These are phyloP conservation scores for Trypanosoma platydactyli DNA, from an alignment of 208 protist species.

Conservation along the genomic window DNA sequence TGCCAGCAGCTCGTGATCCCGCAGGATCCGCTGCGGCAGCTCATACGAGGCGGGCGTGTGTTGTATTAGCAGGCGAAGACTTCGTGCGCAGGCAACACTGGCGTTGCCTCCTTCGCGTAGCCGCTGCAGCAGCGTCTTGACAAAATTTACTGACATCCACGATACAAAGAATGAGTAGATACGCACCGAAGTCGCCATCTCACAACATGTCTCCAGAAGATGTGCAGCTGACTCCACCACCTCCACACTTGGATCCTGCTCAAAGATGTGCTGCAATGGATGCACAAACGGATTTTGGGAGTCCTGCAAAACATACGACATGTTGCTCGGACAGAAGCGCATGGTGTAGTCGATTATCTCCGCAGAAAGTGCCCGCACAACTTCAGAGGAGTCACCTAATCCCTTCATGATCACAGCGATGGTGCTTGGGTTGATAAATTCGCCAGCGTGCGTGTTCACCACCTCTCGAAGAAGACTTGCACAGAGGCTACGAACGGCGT, in stretches of 20 bases:
- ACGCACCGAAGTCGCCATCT: neutral
- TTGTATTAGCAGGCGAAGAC: constrained; percentile 13
- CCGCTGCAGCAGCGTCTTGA: constrained; percentile 8
- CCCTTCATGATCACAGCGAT: neutral
- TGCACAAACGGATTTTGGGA: neutral
- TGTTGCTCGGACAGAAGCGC: neutral
- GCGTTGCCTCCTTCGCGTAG: constrained; percentile 7
- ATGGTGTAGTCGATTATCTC: constrained; percentile 19
- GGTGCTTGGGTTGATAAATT: constrained; percentile 1
- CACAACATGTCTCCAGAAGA: constrained; percentile 6
- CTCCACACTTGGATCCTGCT: constrained; percentile 5
- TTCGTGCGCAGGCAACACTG: constrained; percentile 6
- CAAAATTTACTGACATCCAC: neutral
- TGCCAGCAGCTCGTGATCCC: constrained; percentile 1
- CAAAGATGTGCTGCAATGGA: constrained; percentile 11
- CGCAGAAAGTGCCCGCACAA: constrained; percentile 17
- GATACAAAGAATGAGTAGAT: constrained; percentile 6
- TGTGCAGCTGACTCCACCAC: constrained; percentile 11
- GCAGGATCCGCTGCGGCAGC: constrained; percentile 9
- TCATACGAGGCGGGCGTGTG: constrained; percentile 15
- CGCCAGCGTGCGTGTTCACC: constrained; percentile 2
- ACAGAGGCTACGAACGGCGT: constrained; percentile 14
- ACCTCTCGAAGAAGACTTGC: constrained; percentile 17
- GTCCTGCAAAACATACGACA: neutral
- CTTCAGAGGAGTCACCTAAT: neutral